A percentile compares a stretch with the other conserved stretches of the same genome.
phyloP scores from a whole-genome alignment of 2,329 filamentous ascomycete genomes.

The Fusarium ambrosium region DNA sequence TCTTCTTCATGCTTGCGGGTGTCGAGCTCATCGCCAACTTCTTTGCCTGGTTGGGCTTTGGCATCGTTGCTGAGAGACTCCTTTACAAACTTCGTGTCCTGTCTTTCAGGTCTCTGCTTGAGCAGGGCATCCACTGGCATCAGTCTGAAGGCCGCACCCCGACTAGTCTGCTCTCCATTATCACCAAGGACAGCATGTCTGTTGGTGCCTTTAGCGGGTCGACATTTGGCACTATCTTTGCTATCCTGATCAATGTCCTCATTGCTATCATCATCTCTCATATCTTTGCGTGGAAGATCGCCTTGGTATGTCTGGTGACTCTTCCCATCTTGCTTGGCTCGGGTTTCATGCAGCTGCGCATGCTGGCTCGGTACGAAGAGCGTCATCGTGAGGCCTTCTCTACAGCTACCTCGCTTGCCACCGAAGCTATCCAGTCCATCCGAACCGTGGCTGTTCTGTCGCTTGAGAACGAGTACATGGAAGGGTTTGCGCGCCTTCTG shows the following conservation, averaged over 20 bases:
- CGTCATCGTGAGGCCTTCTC: slow-evolving; percentile 74
- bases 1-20: slow-evolving; percentile 67
- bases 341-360: slow-evolving; percentile 75
- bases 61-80: slow-evolving; percentile 69
- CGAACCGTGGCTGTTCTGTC: slow-evolving; percentile 54
- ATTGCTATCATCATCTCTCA: slow-evolving; percentile 77
- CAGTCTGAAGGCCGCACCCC: slow-evolving; percentile 72
- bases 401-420: slow-evolving; percentile 36
- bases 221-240: slow-evolving; percentile 76
- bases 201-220: slow-evolving; percentile 77
- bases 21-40: slow-evolving; percentile 66
- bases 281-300: slow-evolving; percentile 81
- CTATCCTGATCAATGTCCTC: slow-evolving; percentile 75
- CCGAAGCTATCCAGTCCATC: slow-evolving; percentile 37
- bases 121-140: slow-evolving; percentile 78
- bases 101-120: slow-evolving; percentile 73
- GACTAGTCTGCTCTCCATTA: slow-evolving; percentile 72
- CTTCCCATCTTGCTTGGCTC: slow-evolving; percentile 77
- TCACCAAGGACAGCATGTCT: slow-evolving; percentile 76
- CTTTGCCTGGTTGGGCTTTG: slow-evolving; percentile 65
- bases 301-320: slow-evolving; percentile 76
- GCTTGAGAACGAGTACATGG: slow-evolving; percentile 64
- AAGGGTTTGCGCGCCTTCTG: slow-evolving; percentile 65
- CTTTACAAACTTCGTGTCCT: slow-evolving; percentile 73
- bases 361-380: slow-evolving; percentile 72